Base-by-base conservation (phyloP, 495 filamentous ascomycete genomes). In the Daldinia loculata region DNA sequence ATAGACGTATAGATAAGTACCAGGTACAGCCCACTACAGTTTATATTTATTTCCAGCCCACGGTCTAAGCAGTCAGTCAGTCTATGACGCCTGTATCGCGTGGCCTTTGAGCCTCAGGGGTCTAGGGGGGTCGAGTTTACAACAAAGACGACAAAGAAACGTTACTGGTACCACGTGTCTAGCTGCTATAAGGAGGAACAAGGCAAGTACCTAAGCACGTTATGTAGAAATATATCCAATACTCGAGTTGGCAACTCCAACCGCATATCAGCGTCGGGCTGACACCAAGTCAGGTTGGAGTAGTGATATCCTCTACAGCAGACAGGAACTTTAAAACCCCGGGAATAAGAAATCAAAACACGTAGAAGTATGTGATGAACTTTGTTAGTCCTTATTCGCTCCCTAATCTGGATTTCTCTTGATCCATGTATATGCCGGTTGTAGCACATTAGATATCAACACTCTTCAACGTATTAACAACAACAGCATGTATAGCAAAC, bases 231-330 rank as follows among this genome's bases (percentile, higher is more conserved):
- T 32, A 8, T 1, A 11, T 15, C 30, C 14, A 6, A 12, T 29
- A 17, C 50, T 53, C 26, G 50, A 30, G 50, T 53, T 30, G 50
- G 50, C 27, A 53, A 30, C 27, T 53, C 15, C 7, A 53, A 53
- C 50, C 50, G 15, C 26, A 24, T 53, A n/a, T 26, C 12, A 17
- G 43, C 43, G 17, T 53, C 15, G 50, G 26, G 50, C 24, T 53
- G 24, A 29, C 50, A n/a, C 12, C 15, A n/a, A 8, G 24, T 53
- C 8, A 17, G 14, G 50, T 30, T 53, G 27, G 50, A 53, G 50
- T 27, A 53, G 50, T 29, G 43, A 48, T 48, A 45, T 19, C n/a
- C n/a, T 48, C 43, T 3, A 24, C 9, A 48, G 43, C 9, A 48
- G 43, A 24, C 9, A 24, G 17, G 43, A 8, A 24, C 19, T 22